Conservation (phyloP, 805 yeast genomes). For the Cyberlindnera mrakii region DNA sequence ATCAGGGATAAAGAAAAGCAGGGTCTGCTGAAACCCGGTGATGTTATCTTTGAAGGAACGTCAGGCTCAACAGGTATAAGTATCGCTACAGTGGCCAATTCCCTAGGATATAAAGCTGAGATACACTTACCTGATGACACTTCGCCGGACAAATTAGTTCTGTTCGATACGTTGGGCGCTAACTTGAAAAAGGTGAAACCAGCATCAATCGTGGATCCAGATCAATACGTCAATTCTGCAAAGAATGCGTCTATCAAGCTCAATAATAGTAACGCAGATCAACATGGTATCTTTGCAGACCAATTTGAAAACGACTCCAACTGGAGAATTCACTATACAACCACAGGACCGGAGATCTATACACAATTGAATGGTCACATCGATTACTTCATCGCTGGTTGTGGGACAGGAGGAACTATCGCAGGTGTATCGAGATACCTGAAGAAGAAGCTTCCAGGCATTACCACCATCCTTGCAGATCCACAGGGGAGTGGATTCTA, state of each 20-base stretch:
- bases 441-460: slow-evolving; percentile 37
- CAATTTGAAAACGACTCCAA: slow-evolving; percentile 92
- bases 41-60: slow-evolving; percentile 87
- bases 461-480: slow-evolving; percentile 68
- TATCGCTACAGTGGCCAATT: slow-evolving; percentile 82
- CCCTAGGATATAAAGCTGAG: slow-evolving; percentile 84
- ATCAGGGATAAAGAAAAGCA: slow-evolving; percentile 58
- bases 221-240: slow-evolving; percentile 89
- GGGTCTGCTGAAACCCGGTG: slow-evolving; percentile 57
- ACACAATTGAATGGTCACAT: slow-evolving; percentile 57
- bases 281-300: slow-evolving; percentile 78
- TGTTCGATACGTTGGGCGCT: slow-evolving; percentile 75
- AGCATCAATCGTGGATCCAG: slow-evolving; percentile 90
- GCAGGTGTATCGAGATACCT: slow-evolving; percentile 82
- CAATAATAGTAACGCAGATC: slow-evolving; percentile 30
- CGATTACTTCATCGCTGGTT: slow-evolving; percentile 81
- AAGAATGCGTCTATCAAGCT: slow-evolving; percentile 51
- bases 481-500: slow-evolving; percentile 94
- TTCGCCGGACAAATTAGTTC: slow-evolving; percentile 69
- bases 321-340: slow-evolving; percentile 75
- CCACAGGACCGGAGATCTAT: slow-evolving; percentile 94
- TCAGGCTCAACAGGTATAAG: slow-evolving; percentile 97
- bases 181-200: slow-evolving; percentile 81
- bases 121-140: slow-evolving; percentile 96
- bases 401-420: slow-evolving; percentile 97